Evolutionary conservation across 345 rosid species (phyloP).

Genomic region (Eucalyptus viminalis): DNA sequence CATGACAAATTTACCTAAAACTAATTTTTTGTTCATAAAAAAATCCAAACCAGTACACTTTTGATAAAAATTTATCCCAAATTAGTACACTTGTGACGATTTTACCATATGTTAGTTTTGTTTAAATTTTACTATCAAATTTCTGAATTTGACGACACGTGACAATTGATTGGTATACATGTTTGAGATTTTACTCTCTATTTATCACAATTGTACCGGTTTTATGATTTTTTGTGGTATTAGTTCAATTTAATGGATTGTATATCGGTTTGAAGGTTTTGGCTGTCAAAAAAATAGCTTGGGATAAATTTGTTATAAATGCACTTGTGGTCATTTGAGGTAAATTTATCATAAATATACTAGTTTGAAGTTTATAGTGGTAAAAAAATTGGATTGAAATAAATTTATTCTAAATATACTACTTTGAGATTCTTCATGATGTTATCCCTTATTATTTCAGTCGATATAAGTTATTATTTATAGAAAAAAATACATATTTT

Average conservation of each 20-base stretch:
- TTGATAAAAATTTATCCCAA: no score
- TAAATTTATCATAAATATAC: accelerated
- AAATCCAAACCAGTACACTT: accelerated
- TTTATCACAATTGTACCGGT: no score
- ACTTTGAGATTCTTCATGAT: no score
- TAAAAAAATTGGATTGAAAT: accelerated
- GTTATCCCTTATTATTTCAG: no score
- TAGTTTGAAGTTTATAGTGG: accelerated
- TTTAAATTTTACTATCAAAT: no score
- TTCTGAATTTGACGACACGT: accelerated
- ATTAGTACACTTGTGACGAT: accelerated
- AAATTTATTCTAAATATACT: no score
- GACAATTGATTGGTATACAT: accelerated
- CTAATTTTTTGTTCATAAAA: no score
- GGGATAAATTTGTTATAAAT: no score
- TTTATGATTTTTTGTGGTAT: no score
- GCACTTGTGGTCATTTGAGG: accelerated
- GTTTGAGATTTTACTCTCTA: accelerated
- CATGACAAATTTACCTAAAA: accelerated
- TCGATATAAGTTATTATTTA: no score
- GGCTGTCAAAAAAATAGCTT: accelerated
- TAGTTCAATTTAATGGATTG: no score
- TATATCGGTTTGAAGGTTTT: accelerated
- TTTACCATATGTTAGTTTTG: accelerated
- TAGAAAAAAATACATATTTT: no score